Conservation (phyloP, 2,329 filamentous ascomycete genomes). For the Balansia obtecta region DNA sequence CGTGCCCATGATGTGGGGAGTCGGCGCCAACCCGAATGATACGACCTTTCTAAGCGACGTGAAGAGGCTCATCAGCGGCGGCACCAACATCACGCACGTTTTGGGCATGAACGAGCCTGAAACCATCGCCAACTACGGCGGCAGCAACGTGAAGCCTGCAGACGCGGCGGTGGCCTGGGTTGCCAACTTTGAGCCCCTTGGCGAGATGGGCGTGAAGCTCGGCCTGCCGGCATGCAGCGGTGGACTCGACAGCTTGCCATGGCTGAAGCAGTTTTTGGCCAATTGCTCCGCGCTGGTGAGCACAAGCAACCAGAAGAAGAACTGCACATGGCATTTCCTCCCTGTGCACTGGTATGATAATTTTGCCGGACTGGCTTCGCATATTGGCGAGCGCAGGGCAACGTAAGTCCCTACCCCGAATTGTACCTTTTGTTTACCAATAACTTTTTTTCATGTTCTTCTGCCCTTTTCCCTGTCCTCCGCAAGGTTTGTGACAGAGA, state of each 20-base stretch:
- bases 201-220: conserved; percentile 49
- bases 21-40: conserved; percentile 32
- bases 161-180: conserved; percentile 59
- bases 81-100: conserved; percentile 51
- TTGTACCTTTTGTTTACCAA: no score
- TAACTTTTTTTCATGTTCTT: neutral
- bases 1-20: conserved; percentile 72
- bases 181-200: conserved; percentile 57
- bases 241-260: conserved; percentile 44
- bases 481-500: no score
- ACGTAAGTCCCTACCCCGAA: conserved; percentile 16
- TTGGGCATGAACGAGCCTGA: conserved; percentile 77
- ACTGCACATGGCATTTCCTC: conserved; percentile 52
- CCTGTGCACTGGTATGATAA: conserved; percentile 57
- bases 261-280: conserved; percentile 54
- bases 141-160: conserved; percentile 46
- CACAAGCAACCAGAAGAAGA: conserved; percentile 22
- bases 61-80: conserved; percentile 35
- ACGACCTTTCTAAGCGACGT: conserved; percentile 51
- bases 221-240: conserved; percentile 63
- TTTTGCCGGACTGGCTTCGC: conserved; percentile 54
- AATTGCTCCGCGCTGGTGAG: conserved; percentile 50
- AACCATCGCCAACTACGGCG: conserved; percentile 39
- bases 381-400: conserved; percentile 41
- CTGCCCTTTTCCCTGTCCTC: neutral